A percentile compares a stretch with the other conserved stretches of the same genome.
These are phyloP conservation scores for Cercospora berteroae DNA, from an alignment of 2,329 filamentous ascomycete species.

Conservation along the genomic window DNA sequence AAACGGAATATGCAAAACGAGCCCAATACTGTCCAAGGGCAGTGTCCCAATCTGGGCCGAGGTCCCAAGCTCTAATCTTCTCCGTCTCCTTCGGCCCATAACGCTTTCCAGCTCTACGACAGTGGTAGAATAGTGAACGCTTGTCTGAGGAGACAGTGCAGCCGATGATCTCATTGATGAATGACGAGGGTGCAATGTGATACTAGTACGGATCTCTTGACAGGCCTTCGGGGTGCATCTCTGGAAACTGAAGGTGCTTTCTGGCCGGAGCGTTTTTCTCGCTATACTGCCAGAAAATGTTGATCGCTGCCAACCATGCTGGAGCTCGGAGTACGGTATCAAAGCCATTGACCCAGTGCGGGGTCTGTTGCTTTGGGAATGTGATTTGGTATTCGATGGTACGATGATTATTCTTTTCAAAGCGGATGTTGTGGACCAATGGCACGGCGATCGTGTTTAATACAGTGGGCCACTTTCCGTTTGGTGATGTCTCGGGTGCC, in stretches of 20 bases:
- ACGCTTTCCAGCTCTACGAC: neutral
- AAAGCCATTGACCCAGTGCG: neutral
- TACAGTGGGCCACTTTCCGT: neutral
- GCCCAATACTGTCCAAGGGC: neutral
- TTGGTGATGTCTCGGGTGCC: no score
- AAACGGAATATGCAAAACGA: neutral
- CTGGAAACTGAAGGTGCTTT: neutral
- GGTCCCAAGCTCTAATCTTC: neutral
- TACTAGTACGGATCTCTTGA: constrained; percentile 1
- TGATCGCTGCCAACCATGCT: constrained; percentile 1
- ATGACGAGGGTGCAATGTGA: constrained; percentile 1
- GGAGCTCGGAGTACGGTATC: neutral
- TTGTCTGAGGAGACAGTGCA: neutral
- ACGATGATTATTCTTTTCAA: neutral
- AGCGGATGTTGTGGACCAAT: neutral
- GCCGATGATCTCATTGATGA: neutral
- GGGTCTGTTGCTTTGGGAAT: neutral
- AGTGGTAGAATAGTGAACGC: constrained; percentile 1
- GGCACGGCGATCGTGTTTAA: neutral
- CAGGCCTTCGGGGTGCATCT: neutral
- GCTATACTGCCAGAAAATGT: neutral
- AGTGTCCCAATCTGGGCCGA: neutral
- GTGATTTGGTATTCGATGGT: constrained; percentile 1
- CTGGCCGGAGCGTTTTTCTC: neutral
- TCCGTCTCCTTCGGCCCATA: neutral